These are phyloP conservation scores for Peronosclerospora sorghi DNA, from an alignment of 352 stramenopile genomes.

Conservation along the genomic window DNA sequence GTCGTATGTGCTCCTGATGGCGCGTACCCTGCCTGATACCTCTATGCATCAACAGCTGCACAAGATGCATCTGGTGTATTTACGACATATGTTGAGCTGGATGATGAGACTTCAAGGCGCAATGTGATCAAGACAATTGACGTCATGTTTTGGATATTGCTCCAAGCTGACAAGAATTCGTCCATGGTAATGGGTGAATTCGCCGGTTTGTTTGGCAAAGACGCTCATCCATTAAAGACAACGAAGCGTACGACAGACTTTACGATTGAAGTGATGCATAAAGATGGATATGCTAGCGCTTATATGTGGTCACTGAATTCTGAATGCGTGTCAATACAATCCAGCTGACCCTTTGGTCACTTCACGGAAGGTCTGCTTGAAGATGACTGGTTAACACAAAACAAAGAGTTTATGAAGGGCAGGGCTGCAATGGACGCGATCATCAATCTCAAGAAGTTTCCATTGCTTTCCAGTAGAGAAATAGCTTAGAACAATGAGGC, in stretches of 20 bases:
- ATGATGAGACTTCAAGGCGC: slow-evolving; percentile 34
- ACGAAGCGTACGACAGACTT: slow-evolving; percentile 54
- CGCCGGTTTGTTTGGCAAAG: slow-evolving; percentile 45
- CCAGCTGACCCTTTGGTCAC: slow-evolving; percentile 42
- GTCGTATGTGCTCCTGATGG: slow-evolving; percentile 76
- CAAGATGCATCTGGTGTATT: slow-evolving; percentile 39
- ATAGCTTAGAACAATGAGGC: not conserved
- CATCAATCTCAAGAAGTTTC: slow-evolving; percentile 47
- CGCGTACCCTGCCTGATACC: slow-evolving; percentile 57
- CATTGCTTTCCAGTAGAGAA: slow-evolving; percentile 30
- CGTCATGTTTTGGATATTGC: slow-evolving; percentile 72
- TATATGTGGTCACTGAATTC: slow-evolving; percentile 76
- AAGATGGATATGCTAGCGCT: slow-evolving; percentile 34
- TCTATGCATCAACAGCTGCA: slow-evolving; percentile 69
- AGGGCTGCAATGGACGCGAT: slow-evolving; percentile 38
- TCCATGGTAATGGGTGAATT: slow-evolving; percentile 65
- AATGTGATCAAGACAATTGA: slow-evolving; percentile 49
- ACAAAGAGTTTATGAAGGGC: slow-evolving; percentile 45
- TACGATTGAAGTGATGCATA: slow-evolving; percentile 46
- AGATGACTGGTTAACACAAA: slow-evolving; percentile 65
- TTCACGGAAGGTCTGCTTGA: slow-evolving; percentile 54
- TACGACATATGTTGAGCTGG: slow-evolving; percentile 46
- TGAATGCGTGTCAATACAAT: slow-evolving; percentile 24
- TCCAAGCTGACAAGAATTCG: slow-evolving; percentile 25
- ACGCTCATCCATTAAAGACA: slow-evolving; percentile 33